phyloP scores from a whole-genome alignment of 495 filamentous ascomycete genomes.

The Tetracladium marchalianum region DNA sequence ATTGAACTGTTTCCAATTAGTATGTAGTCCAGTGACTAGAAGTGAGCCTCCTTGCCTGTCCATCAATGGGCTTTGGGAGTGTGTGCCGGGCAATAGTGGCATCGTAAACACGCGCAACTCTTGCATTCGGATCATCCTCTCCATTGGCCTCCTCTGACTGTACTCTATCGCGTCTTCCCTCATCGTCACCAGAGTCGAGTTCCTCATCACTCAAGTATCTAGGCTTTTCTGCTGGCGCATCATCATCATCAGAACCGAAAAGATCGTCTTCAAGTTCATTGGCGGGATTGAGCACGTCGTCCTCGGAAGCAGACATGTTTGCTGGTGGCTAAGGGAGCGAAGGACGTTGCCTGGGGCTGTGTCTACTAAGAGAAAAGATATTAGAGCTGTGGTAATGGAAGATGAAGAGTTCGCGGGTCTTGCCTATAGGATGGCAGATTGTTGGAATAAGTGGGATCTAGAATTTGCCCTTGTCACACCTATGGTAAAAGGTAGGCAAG shows the following conservation, averaged over 20 bases:
- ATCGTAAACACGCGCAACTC: conserved; percentile 46
- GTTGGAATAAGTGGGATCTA: no score
- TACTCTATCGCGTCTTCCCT: conserved; percentile 26
- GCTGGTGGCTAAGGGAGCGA: not conserved
- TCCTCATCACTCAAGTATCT: conserved; percentile 54
- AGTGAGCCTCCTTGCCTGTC: conserved; percentile 34
- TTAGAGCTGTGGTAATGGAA: no score
- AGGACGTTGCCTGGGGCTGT: not conserved
- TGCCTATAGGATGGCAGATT: no score
- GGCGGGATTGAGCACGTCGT: conserved; percentile 21
- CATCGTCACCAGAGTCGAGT: conserved; percentile 72
- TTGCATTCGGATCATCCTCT: conserved; percentile 32
- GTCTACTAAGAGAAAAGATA: no score
- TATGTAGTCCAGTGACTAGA: not conserved
- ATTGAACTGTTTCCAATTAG: conserved; percentile 46
- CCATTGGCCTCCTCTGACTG: conserved; percentile 33
- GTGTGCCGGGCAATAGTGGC: conserved; percentile 52
- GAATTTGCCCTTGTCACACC: no score
- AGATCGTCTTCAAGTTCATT: conserved; percentile 47
- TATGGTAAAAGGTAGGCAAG: no score
- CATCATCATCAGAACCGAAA: conserved; percentile 46
- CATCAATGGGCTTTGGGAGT: conserved; percentile 62
- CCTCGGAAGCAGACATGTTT: conserved; percentile 42
- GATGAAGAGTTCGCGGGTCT: no score
- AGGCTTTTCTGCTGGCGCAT: conserved; percentile 19